Percentiles rank a stretch among this genome's conserved stretches.
Conservation (phyloP, 192 early-diverging fungal genomes). For the Linderina pennispora region DNA sequence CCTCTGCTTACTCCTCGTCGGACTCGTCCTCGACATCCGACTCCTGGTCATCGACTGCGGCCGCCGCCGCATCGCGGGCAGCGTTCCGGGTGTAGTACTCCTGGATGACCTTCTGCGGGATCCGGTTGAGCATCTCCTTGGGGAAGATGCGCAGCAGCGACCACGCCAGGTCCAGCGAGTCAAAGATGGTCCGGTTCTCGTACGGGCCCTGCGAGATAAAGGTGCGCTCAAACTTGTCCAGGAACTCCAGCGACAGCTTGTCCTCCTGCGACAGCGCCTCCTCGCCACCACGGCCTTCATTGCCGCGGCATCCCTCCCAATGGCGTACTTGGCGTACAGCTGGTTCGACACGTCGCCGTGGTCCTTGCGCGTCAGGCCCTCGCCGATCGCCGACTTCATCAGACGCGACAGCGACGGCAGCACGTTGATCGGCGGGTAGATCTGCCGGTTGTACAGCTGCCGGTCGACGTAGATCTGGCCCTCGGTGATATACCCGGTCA, state of each 20-base stretch:
- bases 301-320: constrained; percentile 95
- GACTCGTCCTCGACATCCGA: constrained; percentile 22
- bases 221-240: constrained; percentile 98
- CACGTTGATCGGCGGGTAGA: constrained; percentile 99
- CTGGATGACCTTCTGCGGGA: constrained; percentile 89
- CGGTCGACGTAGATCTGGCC: constrained; percentile 99
- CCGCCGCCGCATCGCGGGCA: constrained; percentile 7
- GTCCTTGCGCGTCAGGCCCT: constrained; percentile 95
- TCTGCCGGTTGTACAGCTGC: constrained; percentile 97
- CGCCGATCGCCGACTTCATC: constrained; percentile 99
- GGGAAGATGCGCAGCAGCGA: constrained; percentile 98
- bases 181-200: constrained; percentile 95
- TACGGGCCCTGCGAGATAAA: constrained; percentile 96
- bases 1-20: constrained; percentile 16
- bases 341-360: constrained; percentile 99
- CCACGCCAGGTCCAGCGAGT: constrained; percentile 98
- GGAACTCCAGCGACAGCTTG: constrained; percentile 94
- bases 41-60: constrained; percentile 6
- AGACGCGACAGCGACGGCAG: constrained; percentile 96
- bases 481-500: constrained; percentile 99
- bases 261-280: constrained; percentile 98
- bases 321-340: constrained; percentile 99
- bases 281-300: constrained; percentile 99
- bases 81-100: constrained; percentile 88
- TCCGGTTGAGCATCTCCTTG: constrained; percentile 99